Percentiles rank a stretch among this genome's conserved stretches.
These are phyloP conservation scores for Psophocarpus tetragonolobus DNA, from an alignment of 306 rosid species.

Conservation along the genomic window DNA sequence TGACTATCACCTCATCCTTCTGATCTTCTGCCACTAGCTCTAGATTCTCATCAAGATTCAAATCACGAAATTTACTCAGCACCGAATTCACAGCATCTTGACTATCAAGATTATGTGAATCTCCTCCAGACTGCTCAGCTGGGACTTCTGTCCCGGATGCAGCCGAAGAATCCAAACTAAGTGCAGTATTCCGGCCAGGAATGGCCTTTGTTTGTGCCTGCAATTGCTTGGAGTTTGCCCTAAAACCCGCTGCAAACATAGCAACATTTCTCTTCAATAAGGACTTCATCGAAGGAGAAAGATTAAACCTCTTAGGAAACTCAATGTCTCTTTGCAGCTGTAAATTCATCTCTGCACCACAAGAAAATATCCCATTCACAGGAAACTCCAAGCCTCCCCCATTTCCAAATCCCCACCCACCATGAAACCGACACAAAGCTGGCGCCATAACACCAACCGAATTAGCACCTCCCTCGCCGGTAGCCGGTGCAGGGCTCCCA, in stretches of 20 bases:
- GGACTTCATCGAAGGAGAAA: constrained; percentile 84
- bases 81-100: constrained; percentile 76
- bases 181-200: constrained; percentile 23
- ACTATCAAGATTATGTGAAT: constrained; percentile 48
- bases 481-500: constrained; percentile 29
- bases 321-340: constrained; percentile 77
- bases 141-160: constrained; percentile 50
- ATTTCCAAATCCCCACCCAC: constrained; percentile 92
- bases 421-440: constrained; percentile 76
- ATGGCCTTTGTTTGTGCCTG: constrained; percentile 45
- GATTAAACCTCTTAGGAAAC: constrained; percentile 87
- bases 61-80: constrained; percentile 80
- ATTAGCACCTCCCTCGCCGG: constrained; percentile 49
- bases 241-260: constrained; percentile 91
- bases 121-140: constrained; percentile 49
- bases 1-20: constrained; percentile 82
- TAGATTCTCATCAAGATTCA: constrained; percentile 81
- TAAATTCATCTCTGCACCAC: constrained; percentile 57
- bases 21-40: constrained; percentile 83
- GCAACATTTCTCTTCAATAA: constrained; percentile 89
- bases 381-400: constrained; percentile 67
- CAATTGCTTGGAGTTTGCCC: constrained; percentile 71
- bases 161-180: constrained; percentile 47
- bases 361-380: constrained; percentile 51
- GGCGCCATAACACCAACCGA: constrained; percentile 61